Evolutionary conservation across 2,329 filamentous ascomycete species (phyloP), one percentile per base, ranked within the genome.

Genomic region (Talaromyces amestolkiae): DNA sequence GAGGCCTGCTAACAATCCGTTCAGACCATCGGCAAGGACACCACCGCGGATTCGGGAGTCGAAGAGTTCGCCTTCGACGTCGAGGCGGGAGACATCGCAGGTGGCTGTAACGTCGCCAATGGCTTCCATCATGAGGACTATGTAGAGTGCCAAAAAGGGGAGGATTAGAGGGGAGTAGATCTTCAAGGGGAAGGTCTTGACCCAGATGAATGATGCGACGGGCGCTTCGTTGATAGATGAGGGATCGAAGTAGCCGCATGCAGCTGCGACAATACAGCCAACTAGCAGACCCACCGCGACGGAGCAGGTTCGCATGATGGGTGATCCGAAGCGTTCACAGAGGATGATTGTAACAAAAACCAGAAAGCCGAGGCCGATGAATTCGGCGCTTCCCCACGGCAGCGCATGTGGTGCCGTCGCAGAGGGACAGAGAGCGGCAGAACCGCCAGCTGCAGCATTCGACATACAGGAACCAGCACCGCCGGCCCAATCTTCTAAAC

Each of bases 31-130:
- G 1, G 87, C 87, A 2, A 90, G 78, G 10, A 90, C 85, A 59
- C 88, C 88, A 8, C 88, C 88, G 72, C 90, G 88, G 69, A 91
- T 89, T 3, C 88, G 83, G n/a, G 84, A 86, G 73, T 90, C 88
- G 78, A 89, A 90, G 24, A 85, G 75, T 3, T 80, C 79, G 17
- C 88, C 88, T 66, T 89, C 85, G 62, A 91, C 87, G 66, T 89
- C 85, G 1, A 89, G 81, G 4, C 83, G 80, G 5, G 86, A 88
- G 8, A 89, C 87, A 72, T 89, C 87, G 74, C 87, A 89, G 11
- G 88, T 90, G 1, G 88, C 88, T 0, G 87, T 88, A 71, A 90
- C 88, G 71, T 89, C 87, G 58, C 86, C 86, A 45, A 90, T 89
- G 9, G 87, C 85, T 75, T 90, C 88, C 82, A 89, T 90, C 70